Conservation (phyloP, 495 filamentous ascomycete genomes). For the Tetracladium setigerum region DNA sequence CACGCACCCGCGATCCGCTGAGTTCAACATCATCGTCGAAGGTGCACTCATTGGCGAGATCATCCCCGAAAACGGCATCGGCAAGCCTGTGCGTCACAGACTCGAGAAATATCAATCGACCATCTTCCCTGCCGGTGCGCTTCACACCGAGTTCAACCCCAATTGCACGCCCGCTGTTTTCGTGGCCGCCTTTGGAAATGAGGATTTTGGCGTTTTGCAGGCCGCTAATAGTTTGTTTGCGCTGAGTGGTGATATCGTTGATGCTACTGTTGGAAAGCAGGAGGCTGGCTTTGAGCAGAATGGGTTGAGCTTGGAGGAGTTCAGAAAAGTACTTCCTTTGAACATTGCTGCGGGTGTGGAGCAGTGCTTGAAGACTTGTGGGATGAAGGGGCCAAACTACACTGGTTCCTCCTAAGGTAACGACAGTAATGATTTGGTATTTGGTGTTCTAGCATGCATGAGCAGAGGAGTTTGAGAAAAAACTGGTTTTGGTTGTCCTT, state of each 20-base stretch:
- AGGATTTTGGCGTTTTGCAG: constrained; percentile 31
- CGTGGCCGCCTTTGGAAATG: constrained; percentile 31
- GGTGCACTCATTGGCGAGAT: constrained; percentile 25
- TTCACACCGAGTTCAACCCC: constrained; percentile 39
- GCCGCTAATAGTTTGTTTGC: constrained; percentile 21
- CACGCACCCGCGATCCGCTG: constrained; percentile 37
- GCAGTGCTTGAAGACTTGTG: constrained; percentile 5
- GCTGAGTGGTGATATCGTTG: constrained; percentile 24
- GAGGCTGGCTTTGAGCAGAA: neutral
- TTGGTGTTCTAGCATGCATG: too few relatives aligned
- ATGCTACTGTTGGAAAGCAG: constrained; percentile 6
- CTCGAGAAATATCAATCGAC: constrained; percentile 29
- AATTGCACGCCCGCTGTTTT: constrained; percentile 30
- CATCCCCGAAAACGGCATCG: constrained; percentile 30
- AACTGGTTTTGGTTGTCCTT: too few relatives aligned
- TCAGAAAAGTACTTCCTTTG: constrained; percentile 25
- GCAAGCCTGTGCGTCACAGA: constrained; percentile 15
- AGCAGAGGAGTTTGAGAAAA: too few relatives aligned
- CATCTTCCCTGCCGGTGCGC: constrained; percentile 30
- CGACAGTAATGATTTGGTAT: too few relatives aligned
- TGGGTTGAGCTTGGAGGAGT: constrained; percentile 24
- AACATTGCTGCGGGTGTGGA: constrained; percentile 16
- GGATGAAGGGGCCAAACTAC: neutral
- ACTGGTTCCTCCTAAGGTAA: too few relatives aligned
- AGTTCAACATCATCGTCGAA: constrained; percentile 29